Evolutionary conservation across 352 stramenopile species (phyloP).

Genomic region (Detonula confervacea): DNA sequence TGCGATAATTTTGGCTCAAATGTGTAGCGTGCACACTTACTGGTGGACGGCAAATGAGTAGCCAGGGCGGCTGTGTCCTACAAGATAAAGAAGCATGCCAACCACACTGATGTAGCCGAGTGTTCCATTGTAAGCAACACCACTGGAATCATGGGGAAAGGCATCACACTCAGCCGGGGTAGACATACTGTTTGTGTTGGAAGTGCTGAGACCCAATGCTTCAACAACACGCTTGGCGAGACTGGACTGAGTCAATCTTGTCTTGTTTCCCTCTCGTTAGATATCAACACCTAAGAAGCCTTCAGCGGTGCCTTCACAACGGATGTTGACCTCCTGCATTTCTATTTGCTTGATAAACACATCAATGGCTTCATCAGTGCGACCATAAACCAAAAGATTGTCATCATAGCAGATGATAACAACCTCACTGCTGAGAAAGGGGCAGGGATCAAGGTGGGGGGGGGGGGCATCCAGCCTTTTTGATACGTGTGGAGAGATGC

Average conservation of each 20-base stretch:
- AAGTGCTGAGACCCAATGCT: slow-evolving; percentile 12
- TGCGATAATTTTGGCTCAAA: slow-evolving; percentile 5
- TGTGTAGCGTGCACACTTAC: slow-evolving; percentile 13
- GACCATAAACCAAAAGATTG: slow-evolving; percentile 42
- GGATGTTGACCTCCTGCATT: slow-evolving; percentile 29
- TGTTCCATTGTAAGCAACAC: neutral
- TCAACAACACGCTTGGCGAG: slow-evolving; percentile 47
- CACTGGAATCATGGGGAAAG: neutral
- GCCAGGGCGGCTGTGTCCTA: slow-evolving; percentile 2
- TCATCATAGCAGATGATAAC: slow-evolving; percentile 59
- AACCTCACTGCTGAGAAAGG: slow-evolving; percentile 40
- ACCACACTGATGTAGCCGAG: slow-evolving; percentile 10
- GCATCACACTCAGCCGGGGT: slow-evolving; percentile 6
- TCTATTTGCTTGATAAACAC: slow-evolving; percentile 34
- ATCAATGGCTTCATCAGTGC: slow-evolving; percentile 26
- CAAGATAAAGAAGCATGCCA: slow-evolving; percentile 14
- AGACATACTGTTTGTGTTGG: neutral
- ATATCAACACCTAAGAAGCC: slow-evolving; percentile 63
- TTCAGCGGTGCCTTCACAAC: slow-evolving; percentile 46
- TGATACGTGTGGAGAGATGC: slow-evolving; percentile 23
- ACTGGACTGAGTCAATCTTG: slow-evolving; percentile 40
- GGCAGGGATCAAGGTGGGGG: slow-evolving; percentile 42
- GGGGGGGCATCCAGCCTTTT: neutral
- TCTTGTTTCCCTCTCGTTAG: slow-evolving; percentile 19
- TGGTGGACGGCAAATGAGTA: slow-evolving; percentile 4